Evolutionary conservation across 371 early-diverging fungal species (phyloP).

Genomic region (Haplosporangium sp.): DNA sequence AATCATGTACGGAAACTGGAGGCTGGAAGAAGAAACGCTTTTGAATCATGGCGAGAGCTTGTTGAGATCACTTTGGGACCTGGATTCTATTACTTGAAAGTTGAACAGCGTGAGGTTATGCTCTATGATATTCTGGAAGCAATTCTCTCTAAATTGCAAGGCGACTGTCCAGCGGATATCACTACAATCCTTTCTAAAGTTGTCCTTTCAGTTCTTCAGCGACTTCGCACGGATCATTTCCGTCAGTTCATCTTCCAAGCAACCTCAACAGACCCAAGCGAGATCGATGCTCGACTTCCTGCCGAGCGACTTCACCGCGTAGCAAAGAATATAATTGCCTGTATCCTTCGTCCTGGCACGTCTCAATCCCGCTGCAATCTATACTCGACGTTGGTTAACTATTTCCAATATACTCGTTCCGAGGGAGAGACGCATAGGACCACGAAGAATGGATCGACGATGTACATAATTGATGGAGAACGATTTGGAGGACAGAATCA

Average conservation of each 20-base stretch:
- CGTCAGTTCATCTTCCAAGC: conserved; percentile 55
- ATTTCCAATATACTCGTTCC: conserved; percentile 69
- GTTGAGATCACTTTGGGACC: conserved; percentile 76
- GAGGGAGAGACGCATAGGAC: conserved; percentile 32
- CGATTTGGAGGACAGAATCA: not conserved
- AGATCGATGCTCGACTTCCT: conserved; percentile 60
- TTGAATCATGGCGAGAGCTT: conserved; percentile 84
- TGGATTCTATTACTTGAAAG: conserved; percentile 72
- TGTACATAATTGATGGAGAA: conserved; percentile 20
- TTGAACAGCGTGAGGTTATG: conserved; percentile 69
- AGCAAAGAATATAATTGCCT: conserved; percentile 66
- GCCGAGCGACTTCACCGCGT: conserved; percentile 70
- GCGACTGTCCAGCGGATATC: conserved; percentile 62
- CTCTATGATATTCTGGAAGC: conserved; percentile 71
- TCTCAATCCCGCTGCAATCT: conserved; percentile 83
- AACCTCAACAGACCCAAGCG: conserved; percentile 48
- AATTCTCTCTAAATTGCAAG: conserved; percentile 70
- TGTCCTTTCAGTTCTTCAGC: conserved; percentile 64
- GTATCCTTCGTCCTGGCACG: conserved; percentile 70
- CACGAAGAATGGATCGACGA: conserved; percentile 4
- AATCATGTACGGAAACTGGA: conserved; percentile 77
- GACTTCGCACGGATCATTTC: conserved; percentile 61
- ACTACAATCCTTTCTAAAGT: conserved; percentile 72
- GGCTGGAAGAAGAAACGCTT: conserved; percentile 71
- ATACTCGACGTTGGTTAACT: conserved; percentile 81